Conservation (phyloP, 345 rosid species). For the Corymbia maculata region DNA sequence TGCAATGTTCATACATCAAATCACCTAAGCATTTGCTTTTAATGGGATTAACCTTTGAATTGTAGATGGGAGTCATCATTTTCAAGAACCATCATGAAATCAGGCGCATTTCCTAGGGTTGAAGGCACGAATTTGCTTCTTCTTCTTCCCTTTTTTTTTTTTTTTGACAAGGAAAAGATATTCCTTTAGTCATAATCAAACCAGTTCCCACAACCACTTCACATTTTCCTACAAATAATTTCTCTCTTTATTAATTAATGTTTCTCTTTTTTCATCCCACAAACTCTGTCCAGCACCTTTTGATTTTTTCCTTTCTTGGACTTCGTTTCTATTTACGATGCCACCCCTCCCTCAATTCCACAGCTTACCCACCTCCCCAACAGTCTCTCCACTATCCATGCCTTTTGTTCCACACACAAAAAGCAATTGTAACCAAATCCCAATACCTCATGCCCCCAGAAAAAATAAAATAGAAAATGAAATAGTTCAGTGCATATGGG, state of each 20-base stretch:
- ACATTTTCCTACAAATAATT: neutral
- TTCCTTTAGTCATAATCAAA: conserved; percentile 42
- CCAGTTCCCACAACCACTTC: conserved; percentile 11
- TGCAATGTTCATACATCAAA: neutral
- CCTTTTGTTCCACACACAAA: conserved; percentile 15
- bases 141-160: neutral
- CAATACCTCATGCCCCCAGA: neutral
- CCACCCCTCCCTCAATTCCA: conserved; percentile 6
- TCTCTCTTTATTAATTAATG: neutral
- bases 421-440: conserved; percentile 5
- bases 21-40: neutral
- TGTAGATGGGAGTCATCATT: conserved; percentile 16
- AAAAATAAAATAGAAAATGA: neutral
- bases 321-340: conserved; percentile 15
- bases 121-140: conserved; percentile 20
- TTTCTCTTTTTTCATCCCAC: neutral
- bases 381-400: conserved; percentile 2
- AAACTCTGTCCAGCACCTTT: neutral
- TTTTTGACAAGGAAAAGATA: neutral
- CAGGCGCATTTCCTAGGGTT: conserved; percentile 31
- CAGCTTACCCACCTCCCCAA: conserved; percentile 19
- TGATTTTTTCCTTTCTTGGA: conserved; percentile 10
- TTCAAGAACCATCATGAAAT: conserved; percentile 34
- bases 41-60: neutral
- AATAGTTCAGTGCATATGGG: neutral